A percentile compares a stretch with the other conserved stretches of the same genome.
These are phyloP conservation scores for Monilinia fructigena DNA, from an alignment of 2,329 filamentous ascomycete species.

Conservation along the genomic window DNA sequence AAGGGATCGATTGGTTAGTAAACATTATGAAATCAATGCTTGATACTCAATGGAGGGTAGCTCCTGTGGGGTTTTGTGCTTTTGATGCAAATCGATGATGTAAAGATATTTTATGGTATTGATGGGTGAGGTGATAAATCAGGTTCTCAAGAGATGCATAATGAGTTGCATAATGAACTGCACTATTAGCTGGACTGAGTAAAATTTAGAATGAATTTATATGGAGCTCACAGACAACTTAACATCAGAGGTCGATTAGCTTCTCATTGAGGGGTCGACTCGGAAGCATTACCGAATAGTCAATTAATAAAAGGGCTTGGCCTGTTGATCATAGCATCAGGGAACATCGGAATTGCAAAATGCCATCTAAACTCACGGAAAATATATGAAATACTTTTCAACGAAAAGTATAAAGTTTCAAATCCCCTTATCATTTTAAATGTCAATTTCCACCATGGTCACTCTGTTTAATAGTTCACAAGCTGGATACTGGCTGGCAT, in stretches of 20 bases:
- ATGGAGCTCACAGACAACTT: not conserved
- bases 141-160: not conserved
- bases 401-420: not conserved
- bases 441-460: not conserved
- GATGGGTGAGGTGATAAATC: not conserved
- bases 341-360: slow-evolving; percentile 12
- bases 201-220: not conserved
- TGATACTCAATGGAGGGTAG: slow-evolving; percentile 13
- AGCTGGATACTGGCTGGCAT: not conserved
- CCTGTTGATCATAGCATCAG: not conserved
- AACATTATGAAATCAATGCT: slow-evolving; percentile 2
- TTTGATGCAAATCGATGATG: slow-evolving; percentile 9
- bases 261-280: slow-evolving; percentile 1
- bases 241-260: not conserved
- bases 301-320: not conserved
- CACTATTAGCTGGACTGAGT: not conserved
- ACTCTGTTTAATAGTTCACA: not conserved
- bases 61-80: not conserved
- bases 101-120: not conserved
- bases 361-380: not conserved
- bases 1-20: not conserved
- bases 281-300: slow-evolving; percentile 8
- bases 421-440: not conserved
- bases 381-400: not conserved
- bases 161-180: not conserved